These are phyloP conservation scores for Phytophthora pisi DNA, from an alignment of 352 stramenopile species.

Conservation along the genomic window DNA sequence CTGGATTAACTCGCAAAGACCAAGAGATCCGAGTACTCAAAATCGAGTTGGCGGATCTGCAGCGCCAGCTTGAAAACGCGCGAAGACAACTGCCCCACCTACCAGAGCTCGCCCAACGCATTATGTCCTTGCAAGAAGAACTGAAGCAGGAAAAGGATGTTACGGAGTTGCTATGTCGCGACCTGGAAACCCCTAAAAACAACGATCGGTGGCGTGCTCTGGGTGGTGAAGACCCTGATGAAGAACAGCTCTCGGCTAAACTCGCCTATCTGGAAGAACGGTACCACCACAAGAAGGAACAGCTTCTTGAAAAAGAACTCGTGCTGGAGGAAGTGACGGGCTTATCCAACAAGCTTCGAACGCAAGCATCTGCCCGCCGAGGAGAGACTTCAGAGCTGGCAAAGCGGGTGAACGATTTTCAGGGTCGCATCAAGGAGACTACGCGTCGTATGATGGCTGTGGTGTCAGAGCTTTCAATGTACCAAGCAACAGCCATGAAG, in stretches of 20 bases:
- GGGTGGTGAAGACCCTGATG: conserved; percentile 88
- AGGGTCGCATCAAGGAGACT: conserved; percentile 89
- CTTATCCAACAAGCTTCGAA: conserved; percentile 84
- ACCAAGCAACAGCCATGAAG: conserved; percentile 94
- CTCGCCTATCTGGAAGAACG: conserved; percentile 86
- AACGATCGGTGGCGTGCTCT: conserved; percentile 87
- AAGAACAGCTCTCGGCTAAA: conserved; percentile 88
- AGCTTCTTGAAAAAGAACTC: conserved; percentile 94
- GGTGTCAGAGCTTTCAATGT: conserved; percentile 95
- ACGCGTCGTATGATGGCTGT: conserved; percentile 95
- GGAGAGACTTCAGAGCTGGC: conserved; percentile 84
- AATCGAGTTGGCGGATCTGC: conserved; percentile 84
- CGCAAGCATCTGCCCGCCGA: conserved; percentile 75
- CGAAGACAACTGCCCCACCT: conserved; percentile 77
- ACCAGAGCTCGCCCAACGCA: conserved; percentile 79
- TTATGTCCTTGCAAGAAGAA: conserved; percentile 83
- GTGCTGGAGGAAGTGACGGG: conserved; percentile 94
- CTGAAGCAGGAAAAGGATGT: conserved; percentile 86
- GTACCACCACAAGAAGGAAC: conserved; percentile 92
- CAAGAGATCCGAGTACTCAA: conserved; percentile 76
- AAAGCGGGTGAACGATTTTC: conserved; percentile 92
- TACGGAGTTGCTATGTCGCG: conserved; percentile 88
- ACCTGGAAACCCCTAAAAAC: conserved; percentile 93
- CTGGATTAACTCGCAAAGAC: conserved; percentile 82
- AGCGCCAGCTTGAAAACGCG: conserved; percentile 84